Base-by-base conservation (phyloP, 2,329 filamentous ascomycete species). In the Rhynchosporium secalis region DNA sequence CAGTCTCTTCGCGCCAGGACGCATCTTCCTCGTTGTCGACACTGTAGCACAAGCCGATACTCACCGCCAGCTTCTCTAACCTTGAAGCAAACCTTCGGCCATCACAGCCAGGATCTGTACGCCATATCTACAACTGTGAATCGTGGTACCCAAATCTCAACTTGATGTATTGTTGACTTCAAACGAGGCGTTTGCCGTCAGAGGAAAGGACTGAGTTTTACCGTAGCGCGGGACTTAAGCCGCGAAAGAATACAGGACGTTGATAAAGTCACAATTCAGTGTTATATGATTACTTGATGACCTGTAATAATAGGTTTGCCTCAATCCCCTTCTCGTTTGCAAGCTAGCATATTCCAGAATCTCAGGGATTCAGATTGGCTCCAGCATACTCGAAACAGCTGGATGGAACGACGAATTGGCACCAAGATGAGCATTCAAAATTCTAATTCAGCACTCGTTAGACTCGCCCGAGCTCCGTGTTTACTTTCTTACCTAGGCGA, bases 1-100 rank as follows among this genome's bases (percentile, higher is more conserved):
- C 92, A 1, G 82, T 96, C 0, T 90, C 88, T 1, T 90, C 83
- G 2, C 75, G 64, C 2, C 66, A 69, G 52, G 64, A 69, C 60
- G 43, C 55, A 4, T 20, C 20, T 20, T 20, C 20, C 20, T 20
- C 20, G 20, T 20, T 20, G 20, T 20, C 20, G 20, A 20, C 20
- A 20, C 20, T 20, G 20, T 20, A 20, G 20, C 20, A 20, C 20
- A 20, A 20, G 20, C 20, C 20, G 20, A 20, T 20, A 20, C 20
- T 20, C 20, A 20, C 20, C 20, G 20, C 20, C 20, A 20, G 20
- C 20, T 20, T 20, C 20, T 20, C 20, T 20, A 1, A 20, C 20
- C 20, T 20, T 20, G 20, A 1, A 20, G 20, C 20, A 20, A 20
- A 20, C 20, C 20, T 20, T 20, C 20, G 20, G 20, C 1, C 20